phyloP scores from a whole-genome alignment of 805 yeast species.

The Yueomyces sp. region DNA sequence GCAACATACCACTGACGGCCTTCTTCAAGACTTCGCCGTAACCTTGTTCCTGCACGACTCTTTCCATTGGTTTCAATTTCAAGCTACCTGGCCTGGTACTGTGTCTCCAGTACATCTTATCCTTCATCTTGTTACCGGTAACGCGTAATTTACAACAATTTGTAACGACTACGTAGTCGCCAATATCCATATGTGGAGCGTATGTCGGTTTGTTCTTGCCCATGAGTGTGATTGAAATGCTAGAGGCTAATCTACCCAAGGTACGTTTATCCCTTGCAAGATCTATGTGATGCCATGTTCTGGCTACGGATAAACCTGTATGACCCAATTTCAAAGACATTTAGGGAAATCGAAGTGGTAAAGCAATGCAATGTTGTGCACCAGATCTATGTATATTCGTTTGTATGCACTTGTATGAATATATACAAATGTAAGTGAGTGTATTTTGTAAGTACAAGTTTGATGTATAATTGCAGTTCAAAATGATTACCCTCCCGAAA shows the following conservation, averaged over 20 bases:
- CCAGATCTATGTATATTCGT: not conserved
- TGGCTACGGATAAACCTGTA: conserved; percentile 64
- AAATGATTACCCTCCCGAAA: too few relatives aligned
- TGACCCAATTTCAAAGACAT: conserved; percentile 28
- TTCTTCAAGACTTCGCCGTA: conserved; percentile 71
- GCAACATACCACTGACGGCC: conserved; percentile 95
- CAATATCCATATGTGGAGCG: conserved; percentile 70
- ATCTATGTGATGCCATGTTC: conserved; percentile 95
- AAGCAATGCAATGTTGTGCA: not conserved
- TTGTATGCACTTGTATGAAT: too few relatives aligned
- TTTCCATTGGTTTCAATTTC: conserved; percentile 70
- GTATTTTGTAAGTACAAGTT: too few relatives aligned
- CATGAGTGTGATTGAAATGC: conserved; percentile 74
- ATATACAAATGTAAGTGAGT: too few relatives aligned
- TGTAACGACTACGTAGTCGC: conserved; percentile 94
- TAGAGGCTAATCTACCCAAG: conserved; percentile 82
- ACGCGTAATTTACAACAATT: conserved; percentile 71
- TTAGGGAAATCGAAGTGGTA: not conserved
- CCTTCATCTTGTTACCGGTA: conserved; percentile 75
- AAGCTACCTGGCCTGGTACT: conserved; percentile 83
- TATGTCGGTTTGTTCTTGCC: conserved; percentile 96
- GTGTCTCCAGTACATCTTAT: conserved; percentile 82
- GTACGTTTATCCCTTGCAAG: conserved; percentile 74
- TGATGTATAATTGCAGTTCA: too few relatives aligned
- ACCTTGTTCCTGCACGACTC: conserved; percentile 64